Percentiles rank a stretch among this genome's conserved stretches.
phyloP scores from a whole-genome alignment of 1,284 basidiomycete genomes.

The Ustilago loliicola region DNA sequence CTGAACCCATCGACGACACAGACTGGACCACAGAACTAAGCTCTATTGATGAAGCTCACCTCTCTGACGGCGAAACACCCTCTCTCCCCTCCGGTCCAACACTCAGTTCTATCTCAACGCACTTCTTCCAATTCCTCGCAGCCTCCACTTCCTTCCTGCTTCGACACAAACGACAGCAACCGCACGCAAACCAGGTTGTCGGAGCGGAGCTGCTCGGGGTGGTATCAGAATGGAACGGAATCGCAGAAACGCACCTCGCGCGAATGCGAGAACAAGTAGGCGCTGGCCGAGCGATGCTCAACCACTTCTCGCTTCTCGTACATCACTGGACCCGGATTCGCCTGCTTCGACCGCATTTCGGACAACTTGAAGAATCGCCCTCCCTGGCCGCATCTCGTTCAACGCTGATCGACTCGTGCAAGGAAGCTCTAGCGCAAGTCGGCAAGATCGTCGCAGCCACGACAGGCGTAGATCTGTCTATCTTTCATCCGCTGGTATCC shows the following conservation, averaged over 20 bases:
- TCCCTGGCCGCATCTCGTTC: conserved; percentile 18
- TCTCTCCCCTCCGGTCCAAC: conserved; percentile 23
- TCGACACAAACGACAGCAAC: conserved; percentile 9
- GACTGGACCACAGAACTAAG: conserved; percentile 28
- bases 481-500: conserved; percentile 40
- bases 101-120: conserved; percentile 34
- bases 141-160: conserved; percentile 27
- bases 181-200: not conserved
- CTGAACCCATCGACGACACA: conserved; percentile 23
- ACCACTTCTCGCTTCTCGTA: conserved; percentile 35
- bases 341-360: conserved; percentile 28
- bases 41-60: conserved; percentile 41
- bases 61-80: conserved; percentile 34
- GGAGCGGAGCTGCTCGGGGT: conserved; percentile 12
- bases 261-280: conserved; percentile 25
- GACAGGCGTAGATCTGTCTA: conserved; percentile 41
- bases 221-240: conserved; percentile 31
- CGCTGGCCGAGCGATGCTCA: conserved; percentile 26
- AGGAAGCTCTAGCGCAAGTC: conserved; percentile 32
- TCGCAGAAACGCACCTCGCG: conserved; percentile 29
- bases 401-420: conserved; percentile 32
- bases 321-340: conserved; percentile 48
- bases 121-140: conserved; percentile 42
- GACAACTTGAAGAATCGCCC: conserved; percentile 13
- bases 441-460: conserved; percentile 35